Evolutionary conservation across 768 basidiomycete species (phyloP), one percentile per base, ranked within the genome.

Genomic region (Lactarius trivialis): DNA sequence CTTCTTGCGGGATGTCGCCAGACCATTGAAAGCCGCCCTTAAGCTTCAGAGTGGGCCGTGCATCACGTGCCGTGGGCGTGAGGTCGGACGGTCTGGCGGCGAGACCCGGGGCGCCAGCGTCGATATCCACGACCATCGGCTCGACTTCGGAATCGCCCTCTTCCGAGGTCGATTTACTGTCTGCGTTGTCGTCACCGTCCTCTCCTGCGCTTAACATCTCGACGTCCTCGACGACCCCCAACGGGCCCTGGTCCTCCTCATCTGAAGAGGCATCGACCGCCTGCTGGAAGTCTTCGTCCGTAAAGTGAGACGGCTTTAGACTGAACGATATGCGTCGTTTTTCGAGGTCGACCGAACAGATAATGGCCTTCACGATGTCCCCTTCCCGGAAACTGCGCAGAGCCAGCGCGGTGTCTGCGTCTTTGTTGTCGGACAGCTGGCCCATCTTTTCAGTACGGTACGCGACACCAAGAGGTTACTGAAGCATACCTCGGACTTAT

Each of bases 271-370:
- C 72, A 4, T 72, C 70, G 7, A 75, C 77, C 30, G 69, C 70
- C 26, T 69, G 74, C 6, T 77, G 73, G 55, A 85, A 81, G 63
- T 88, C 89, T 51, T 85, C 84, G 28, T 83, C 84, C 48, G 70
- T 74, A 72, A 97, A 95, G 72, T 89, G 85, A 30, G 93, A 96
- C 28, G 92, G 90, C 72, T 96, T 98, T 60, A 98, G 77, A 39
- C 85, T 80, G 60, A 89, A 79, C 55, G 91, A 88, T 60, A 99
- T 79, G 61, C 93, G 92, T 50, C 86, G 85, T 68, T 88, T 91
- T 61, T 86, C 86, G 30, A 81, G 79, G 65, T 94, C 87, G 57
- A 95, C 78, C 9, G 81, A 81, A 39, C 88, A 73, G 48, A 99
- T 80, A 54, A 86, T 72, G 1, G 89, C 91, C 72, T 88, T 91